Evolutionary conservation across 2,329 filamentous ascomycete species (phyloP).

Genomic region (Clarireedia paspali): DNA sequence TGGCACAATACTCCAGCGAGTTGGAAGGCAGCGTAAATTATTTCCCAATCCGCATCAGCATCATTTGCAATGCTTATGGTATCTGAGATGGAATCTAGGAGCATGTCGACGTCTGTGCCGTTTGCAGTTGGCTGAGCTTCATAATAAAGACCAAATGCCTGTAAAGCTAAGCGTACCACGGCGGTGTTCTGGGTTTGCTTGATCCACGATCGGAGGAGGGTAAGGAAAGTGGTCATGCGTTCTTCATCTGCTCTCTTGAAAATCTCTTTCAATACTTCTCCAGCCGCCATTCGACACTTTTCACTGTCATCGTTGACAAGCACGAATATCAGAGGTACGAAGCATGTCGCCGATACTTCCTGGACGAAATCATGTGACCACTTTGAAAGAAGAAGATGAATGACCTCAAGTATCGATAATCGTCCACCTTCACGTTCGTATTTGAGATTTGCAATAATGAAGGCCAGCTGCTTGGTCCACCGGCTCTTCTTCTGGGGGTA

Average conservation of each 20-base stretch:
- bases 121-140: slow-evolving; percentile 51
- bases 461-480: slow-evolving; percentile 82
- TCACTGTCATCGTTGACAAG: slow-evolving; percentile 83
- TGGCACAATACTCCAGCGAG: slow-evolving; percentile 61
- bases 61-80: slow-evolving; percentile 46
- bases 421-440: slow-evolving; percentile 85
- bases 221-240: slow-evolving; percentile 61
- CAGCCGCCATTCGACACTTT: slow-evolving; percentile 77
- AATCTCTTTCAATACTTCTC: slow-evolving; percentile 69
- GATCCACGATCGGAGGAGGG: slow-evolving; percentile 67
- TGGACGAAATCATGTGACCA: slow-evolving; percentile 75
- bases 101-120: slow-evolving; percentile 47
- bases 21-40: slow-evolving; percentile 66
- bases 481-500: slow-evolving; percentile 88
- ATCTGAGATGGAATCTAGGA: slow-evolving; percentile 46
- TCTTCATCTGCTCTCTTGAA: slow-evolving; percentile 73
- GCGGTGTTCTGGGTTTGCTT: slow-evolving; percentile 64
- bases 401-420: slow-evolving; percentile 85
- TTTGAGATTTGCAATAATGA: slow-evolving; percentile 82
- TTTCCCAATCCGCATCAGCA: slow-evolving; percentile 55
- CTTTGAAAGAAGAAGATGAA: slow-evolving; percentile 81
- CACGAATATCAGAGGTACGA: slow-evolving; percentile 77
- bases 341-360: slow-evolving; percentile 73
- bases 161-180: slow-evolving; percentile 66
- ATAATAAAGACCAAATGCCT: slow-evolving; percentile 78